A percentile compares a stretch with the other conserved stretches of the same genome.
Evolutionary conservation across 2,329 filamentous ascomycete genomes (phyloP).

Genomic region (Gaeumannomyces tritici): DNA sequence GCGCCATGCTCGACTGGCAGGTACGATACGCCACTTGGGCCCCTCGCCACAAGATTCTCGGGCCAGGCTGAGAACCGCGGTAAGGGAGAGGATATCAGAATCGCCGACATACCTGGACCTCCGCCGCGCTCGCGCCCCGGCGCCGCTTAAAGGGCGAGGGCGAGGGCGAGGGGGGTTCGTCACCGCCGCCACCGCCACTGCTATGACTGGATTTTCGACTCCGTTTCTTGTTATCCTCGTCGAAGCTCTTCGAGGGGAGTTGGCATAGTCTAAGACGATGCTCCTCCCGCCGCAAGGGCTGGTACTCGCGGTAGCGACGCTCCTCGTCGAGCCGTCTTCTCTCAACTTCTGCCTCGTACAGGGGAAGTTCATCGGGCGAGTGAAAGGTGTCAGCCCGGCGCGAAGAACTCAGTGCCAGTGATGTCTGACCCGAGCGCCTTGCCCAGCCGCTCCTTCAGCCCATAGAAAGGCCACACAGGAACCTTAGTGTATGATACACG

Average conservation of each 20-base stretch:
- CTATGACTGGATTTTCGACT: neutral
- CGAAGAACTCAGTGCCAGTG: slow-evolving; percentile 27
- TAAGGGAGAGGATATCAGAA: no score
- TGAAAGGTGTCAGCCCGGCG: slow-evolving; percentile 7
- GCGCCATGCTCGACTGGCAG: no score
- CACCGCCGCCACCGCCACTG: no score
- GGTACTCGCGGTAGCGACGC: slow-evolving; percentile 8
- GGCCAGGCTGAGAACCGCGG: no score
- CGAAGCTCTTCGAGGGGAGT: slow-evolving; percentile 29
- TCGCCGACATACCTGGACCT: slow-evolving; percentile 2
- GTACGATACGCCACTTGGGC: no score
- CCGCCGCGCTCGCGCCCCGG: neutral
- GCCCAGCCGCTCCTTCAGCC: slow-evolving; percentile 44
- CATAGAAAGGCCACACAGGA: slow-evolving; percentile 44
- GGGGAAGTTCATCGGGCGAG: slow-evolving; percentile 5
- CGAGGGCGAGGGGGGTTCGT: neutral
- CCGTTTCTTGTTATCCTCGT: slow-evolving; percentile 17
- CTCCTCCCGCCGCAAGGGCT: slow-evolving; percentile 21
- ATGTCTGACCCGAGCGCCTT: slow-evolving; percentile 41
- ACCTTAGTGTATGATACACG: slow-evolving; percentile 36
- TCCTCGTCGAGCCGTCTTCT: slow-evolving; percentile 31
- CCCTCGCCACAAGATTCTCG: no score
- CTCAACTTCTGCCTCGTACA: slow-evolving; percentile 30
- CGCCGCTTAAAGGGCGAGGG: neutral
- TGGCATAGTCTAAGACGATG: slow-evolving; percentile 25